Conservation (phyloP, 108 stramenopile genomes). For the Fistulifera pelliculosa region DNA sequence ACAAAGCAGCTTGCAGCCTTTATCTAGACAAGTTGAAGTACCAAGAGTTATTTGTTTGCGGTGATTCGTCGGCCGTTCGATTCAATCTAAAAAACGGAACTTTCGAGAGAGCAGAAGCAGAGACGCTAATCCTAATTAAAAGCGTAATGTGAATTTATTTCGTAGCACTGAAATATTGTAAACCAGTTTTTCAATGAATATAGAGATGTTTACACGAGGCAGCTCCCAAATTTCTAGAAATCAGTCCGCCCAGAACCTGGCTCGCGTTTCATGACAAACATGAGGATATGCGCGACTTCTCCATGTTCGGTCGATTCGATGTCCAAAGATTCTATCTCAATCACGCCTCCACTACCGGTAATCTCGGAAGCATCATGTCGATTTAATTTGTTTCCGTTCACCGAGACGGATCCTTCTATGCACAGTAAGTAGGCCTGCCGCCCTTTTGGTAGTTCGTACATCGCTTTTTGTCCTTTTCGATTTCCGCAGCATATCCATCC, state of each 20-base stretch:
- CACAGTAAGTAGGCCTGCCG: constrained; percentile 71
- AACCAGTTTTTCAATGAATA: too few relatives aligned
- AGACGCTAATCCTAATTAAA: too few relatives aligned
- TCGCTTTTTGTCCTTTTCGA: constrained; percentile 32
- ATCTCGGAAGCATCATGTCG: constrained; percentile 55
- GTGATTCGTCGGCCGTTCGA: too few relatives aligned
- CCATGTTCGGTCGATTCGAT: constrained; percentile 34
- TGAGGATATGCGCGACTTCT: constrained; percentile 36
- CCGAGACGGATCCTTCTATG: constrained; percentile 53
- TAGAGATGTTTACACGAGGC: too few relatives aligned
- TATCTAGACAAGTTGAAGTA: constrained; percentile 56
- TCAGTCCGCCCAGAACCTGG: constrained; percentile 31
- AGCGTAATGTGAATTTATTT: too few relatives aligned
- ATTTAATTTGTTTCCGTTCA: constrained; percentile 28
- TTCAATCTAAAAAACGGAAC: too few relatives aligned
- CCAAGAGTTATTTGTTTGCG: not conserved
- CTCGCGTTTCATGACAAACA: constrained; percentile 39
- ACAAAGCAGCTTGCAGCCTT: constrained; percentile 38
- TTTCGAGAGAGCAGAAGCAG: too few relatives aligned
- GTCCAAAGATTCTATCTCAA: constrained; percentile 26
- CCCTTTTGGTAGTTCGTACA: constrained; percentile 18
- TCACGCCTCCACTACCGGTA: constrained; percentile 13
- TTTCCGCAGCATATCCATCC: constrained; percentile 53
- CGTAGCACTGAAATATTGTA: too few relatives aligned
- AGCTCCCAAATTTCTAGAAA: too few relatives aligned